These are phyloP conservation scores for Starmera amethionina DNA, from an alignment of 805 yeast genomes.

Conservation along the genomic window DNA sequence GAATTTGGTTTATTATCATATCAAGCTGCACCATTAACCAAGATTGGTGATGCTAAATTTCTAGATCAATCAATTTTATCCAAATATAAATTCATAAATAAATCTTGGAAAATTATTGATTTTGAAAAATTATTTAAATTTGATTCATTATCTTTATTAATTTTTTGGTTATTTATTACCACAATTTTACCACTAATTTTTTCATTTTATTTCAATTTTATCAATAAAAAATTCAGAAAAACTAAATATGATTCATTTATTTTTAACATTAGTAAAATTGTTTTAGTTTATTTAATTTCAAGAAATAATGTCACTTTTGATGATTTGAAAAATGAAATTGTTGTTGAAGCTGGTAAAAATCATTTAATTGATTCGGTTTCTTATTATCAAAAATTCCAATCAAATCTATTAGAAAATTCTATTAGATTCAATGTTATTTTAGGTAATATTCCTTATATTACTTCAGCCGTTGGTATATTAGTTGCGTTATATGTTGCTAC, in stretches of 20 bases:
- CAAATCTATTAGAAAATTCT: constrained; percentile 15
- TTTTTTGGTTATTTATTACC: constrained; percentile 16
- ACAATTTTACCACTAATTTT: constrained; percentile 15
- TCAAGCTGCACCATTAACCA: constrained; percentile 11
- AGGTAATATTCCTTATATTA: constrained; percentile 24
- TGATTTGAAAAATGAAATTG: constrained; percentile 18
- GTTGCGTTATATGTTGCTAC: constrained; percentile 28
- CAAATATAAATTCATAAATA: constrained; percentile 10
- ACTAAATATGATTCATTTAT: constrained; percentile 43
- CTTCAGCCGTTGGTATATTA: constrained; percentile 18
- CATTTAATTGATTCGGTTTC: constrained; percentile 12
- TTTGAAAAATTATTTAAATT: constrained; percentile 9
- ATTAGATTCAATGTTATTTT: constrained; percentile 19
- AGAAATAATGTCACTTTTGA: constrained; percentile 17
- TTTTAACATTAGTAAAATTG: constrained; percentile 37
- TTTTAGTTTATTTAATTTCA: constrained; percentile 29
- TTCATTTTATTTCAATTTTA: constrained; percentile 21
- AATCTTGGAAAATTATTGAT: constrained; percentile 11
- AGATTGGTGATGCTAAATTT: constrained; percentile 10
- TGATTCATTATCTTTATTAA: constrained; percentile 10
- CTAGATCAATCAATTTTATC: constrained; percentile 12
- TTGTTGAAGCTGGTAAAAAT: constrained; percentile 19
- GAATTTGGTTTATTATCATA: constrained; percentile 12
- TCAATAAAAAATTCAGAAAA: constrained; percentile 20
- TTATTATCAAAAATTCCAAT: constrained; percentile 7